Base-by-base conservation (phyloP, 2,329 filamentous ascomycete genomes). In the Diaporthe humulicola region DNA sequence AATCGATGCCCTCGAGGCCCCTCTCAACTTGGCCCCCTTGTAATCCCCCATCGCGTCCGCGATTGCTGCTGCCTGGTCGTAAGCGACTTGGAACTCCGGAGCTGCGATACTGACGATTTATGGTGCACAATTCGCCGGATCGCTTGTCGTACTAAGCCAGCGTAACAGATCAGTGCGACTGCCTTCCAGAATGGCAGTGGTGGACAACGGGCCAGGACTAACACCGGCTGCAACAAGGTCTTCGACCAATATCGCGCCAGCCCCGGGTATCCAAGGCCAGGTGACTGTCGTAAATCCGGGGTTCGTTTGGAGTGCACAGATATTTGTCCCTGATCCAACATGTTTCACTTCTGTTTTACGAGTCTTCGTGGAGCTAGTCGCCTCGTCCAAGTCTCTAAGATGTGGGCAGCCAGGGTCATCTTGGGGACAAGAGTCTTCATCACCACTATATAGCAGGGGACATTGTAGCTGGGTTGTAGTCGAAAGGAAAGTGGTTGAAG, bases 341-440 rank as follows among this genome's bases (percentile, higher is more conserved):
- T 14, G 0, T 12, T 7, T 19, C 1, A 42, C 10, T 17, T 36
- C 28, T 4, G 54, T 57, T 17, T n/a, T n/a, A n/a, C n/a, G n/a
- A n/a, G n/a, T n/a, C n/a, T n/a, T n/a, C n/a, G n/a, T n/a, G n/a
- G 30, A 1, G 10, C 0, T 19, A 7, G 14, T 19, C 8, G 14
- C 15, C 7, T 33, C 28, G 4, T 10, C 30, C 54, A 33, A 10
- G 6, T 57, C 30, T 22, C 2, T n/a, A n/a, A n/a, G 3, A 50
- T 50, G 12, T 25, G 48, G 48, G 19, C 60, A 48, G 8, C 33
- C 38, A 33, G 17, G 60, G 19, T n/a, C 25, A 4, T 64, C 40
- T 12, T 15, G 2, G 5, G 40, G 12, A 28, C 60, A 45, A 30
- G 25, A 3, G 22, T 17, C n/a, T 30, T 45, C 17, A 5, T 48